These are phyloP conservation scores for Babesia divergens DNA, from an alignment of 169 alveolate species.

Conservation along the genomic window DNA sequence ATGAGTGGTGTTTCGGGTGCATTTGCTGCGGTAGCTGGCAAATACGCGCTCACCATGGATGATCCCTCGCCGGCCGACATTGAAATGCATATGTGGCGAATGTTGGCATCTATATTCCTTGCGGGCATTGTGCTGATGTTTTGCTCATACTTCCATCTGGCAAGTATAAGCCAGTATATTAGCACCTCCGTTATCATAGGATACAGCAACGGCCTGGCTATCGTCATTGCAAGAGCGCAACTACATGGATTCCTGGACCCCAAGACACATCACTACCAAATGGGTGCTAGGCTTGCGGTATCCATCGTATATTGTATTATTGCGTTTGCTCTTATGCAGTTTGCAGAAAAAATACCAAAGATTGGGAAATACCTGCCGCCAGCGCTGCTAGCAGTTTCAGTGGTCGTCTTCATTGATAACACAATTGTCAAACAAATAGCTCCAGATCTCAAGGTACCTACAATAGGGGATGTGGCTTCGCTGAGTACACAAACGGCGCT, in stretches of 20 bases:
- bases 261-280: slow-evolving; percentile 61
- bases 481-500: slow-evolving; percentile 68
- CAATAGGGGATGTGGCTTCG: slow-evolving; percentile 72
- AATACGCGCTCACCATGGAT: slow-evolving; percentile 52
- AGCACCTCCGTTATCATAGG: slow-evolving; percentile 81
- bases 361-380: slow-evolving; percentile 70
- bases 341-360: slow-evolving; percentile 43
- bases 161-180: slow-evolving; percentile 73
- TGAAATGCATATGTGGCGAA: slow-evolving; percentile 35
- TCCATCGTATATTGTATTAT: slow-evolving; percentile 52
- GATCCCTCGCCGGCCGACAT: background rate
- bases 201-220: slow-evolving; percentile 77
- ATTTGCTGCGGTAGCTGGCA: slow-evolving; percentile 71
- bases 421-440: slow-evolving; percentile 41
- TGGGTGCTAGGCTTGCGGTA: slow-evolving; percentile 53
- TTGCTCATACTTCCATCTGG: slow-evolving; percentile 73
- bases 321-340: slow-evolving; percentile 50
- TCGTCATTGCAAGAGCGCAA: slow-evolving; percentile 76
- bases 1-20: slow-evolving; percentile 78
- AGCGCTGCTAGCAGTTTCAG: slow-evolving; percentile 67
- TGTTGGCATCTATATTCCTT: slow-evolving; percentile 52
- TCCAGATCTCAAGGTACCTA: slow-evolving; percentile 65
- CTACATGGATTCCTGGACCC: slow-evolving; percentile 74
- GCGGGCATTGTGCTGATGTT: slow-evolving; percentile 68
- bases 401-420: slow-evolving; percentile 65